Conservation (phyloP, 2,329 filamentous ascomycete species). For the Chaetomiaceae sp. region DNA sequence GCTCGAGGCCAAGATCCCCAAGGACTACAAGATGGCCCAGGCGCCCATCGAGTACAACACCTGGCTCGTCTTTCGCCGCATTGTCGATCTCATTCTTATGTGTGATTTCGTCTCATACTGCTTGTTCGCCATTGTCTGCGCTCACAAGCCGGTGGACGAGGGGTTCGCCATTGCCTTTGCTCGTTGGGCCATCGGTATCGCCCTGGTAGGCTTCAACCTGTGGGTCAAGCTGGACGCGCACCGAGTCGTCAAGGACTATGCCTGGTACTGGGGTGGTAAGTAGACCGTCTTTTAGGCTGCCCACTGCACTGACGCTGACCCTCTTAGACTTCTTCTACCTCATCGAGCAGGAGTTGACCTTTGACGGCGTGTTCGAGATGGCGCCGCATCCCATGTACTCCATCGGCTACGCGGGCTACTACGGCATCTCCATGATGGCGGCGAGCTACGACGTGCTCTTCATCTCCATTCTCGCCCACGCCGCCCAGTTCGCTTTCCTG, state of each 20-base stretch:
- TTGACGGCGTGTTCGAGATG: conserved; percentile 98
- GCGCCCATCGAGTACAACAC: conserved; percentile 98
- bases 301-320: conserved; percentile 8
- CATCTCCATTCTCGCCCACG: conserved; percentile 92
- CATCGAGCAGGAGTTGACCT: conserved; percentile 94
- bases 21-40: conserved; percentile 89
- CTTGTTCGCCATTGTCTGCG: conserved; percentile 88
- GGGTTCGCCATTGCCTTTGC: conserved; percentile 60
- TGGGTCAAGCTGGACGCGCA: conserved; percentile 99
- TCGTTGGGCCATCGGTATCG: conserved; percentile 75
- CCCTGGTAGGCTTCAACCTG: conserved; percentile 85
- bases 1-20: conserved; percentile 88
- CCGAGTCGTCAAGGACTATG: conserved; percentile 96
- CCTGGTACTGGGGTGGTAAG: conserved; percentile 87
- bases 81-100: conserved; percentile 97
- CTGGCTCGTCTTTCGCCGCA: conserved; percentile 91
- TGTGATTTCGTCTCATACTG: conserved; percentile 98
- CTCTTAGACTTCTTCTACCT: conserved; percentile 92
- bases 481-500: conserved; percentile 90
- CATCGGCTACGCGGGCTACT: conserved; percentile 95
- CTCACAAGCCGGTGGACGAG: conserved; percentile 69
- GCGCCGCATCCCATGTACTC: conserved; percentile 99
- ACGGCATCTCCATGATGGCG: conserved; percentile 96
- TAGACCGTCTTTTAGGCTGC: background rate
- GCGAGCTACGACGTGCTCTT: conserved; percentile 96